These are phyloP conservation scores for Blastocladiella emersonii DNA, from an alignment of 371 early-diverging fungal genomes.

Conservation along the genomic window DNA sequence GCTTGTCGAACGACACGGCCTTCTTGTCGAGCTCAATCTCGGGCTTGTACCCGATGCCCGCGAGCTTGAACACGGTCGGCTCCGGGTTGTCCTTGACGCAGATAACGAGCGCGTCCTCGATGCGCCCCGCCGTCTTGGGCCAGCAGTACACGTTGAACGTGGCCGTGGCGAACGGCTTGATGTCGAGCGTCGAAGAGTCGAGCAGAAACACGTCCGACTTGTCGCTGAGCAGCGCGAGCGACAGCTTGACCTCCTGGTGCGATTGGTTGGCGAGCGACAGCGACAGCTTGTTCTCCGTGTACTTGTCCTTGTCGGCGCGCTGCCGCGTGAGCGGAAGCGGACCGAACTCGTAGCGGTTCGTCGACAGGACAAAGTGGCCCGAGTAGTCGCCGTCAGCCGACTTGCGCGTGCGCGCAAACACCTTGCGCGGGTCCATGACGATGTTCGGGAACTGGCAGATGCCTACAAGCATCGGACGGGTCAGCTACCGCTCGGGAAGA, in stretches of 20 bases:
- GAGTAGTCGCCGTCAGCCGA: constrained; percentile 21
- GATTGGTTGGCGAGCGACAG: constrained; percentile 27
- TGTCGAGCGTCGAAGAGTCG: constrained; percentile 22
- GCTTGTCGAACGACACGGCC: constrained; percentile 32
- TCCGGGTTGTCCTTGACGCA: constrained; percentile 45
- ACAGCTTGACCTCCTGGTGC: constrained; percentile 24
- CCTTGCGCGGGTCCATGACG: constrained; percentile 20
- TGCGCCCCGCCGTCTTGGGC: constrained; percentile 23
- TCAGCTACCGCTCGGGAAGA: neutral
- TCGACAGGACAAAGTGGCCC: neutral
- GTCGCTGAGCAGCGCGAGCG: constrained; percentile 27
- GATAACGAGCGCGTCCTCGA: constrained; percentile 31
- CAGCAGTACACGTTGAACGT: constrained; percentile 33
- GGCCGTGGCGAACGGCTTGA: constrained; percentile 24
- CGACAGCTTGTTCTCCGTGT: constrained; percentile 29
- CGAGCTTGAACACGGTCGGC: constrained; percentile 27
- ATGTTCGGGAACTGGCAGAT: constrained; percentile 29
- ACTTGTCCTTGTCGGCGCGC: constrained; percentile 32
- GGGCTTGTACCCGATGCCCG: constrained; percentile 35
- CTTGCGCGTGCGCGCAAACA: constrained; percentile 27
- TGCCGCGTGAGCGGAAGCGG: constrained; percentile 35
- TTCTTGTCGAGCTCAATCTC: constrained; percentile 40
- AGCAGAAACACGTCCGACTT: constrained; percentile 32
- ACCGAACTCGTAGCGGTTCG: constrained; percentile 28
- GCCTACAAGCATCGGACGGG: neutral